phyloP scores from a whole-genome alignment of 352 stramenopile species.

The Peronospora belbahrii region DNA sequence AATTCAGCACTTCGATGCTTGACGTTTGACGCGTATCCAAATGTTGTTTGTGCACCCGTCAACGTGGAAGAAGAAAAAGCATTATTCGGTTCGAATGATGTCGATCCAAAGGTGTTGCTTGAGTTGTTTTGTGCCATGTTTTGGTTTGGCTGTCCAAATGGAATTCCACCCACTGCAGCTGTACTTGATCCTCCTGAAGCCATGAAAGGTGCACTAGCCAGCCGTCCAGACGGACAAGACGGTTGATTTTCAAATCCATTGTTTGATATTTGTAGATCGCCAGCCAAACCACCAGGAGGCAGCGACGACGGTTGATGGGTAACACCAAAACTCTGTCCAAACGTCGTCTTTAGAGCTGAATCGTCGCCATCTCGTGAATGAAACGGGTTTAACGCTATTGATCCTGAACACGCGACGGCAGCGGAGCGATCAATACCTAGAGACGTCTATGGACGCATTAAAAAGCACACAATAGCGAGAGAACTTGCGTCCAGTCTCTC shows the following conservation, averaged over 20 bases:
- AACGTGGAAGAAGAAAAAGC: slow-evolving; percentile 1
- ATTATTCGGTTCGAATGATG: slow-evolving; percentile 12
- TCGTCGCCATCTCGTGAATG: slow-evolving; percentile 9
- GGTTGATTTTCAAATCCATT: slow-evolving; percentile 16
- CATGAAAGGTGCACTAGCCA: slow-evolving; percentile 9
- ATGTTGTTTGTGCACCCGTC: slow-evolving; percentile 11
- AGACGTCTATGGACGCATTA: slow-evolving; percentile 4
- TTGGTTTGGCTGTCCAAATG: slow-evolving; percentile 22
- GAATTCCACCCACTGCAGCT: slow-evolving; percentile 10
- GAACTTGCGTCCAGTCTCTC: slow-evolving; percentile 1
- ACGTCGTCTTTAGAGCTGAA: slow-evolving; percentile 16
- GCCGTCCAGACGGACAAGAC: slow-evolving; percentile 16
- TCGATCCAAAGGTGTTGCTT: slow-evolving; percentile 13
- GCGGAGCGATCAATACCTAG: slow-evolving; percentile 27
- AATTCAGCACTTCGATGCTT: slow-evolving; percentile 6
- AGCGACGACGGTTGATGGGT: slow-evolving; percentile 18
- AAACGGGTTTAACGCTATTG: slow-evolving; percentile 25
- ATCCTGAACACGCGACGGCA: slow-evolving; percentile 29
- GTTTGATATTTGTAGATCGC: background rate
- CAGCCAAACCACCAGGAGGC: slow-evolving; percentile 18
- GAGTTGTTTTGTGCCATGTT: slow-evolving; percentile 7
- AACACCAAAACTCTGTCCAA: slow-evolving; percentile 33
- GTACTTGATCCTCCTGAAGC: slow-evolving; percentile 8
- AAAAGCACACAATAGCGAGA: slow-evolving; percentile 3
- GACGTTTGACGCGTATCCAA: slow-evolving; percentile 18